Evolutionary conservation across 2,329 filamentous ascomycete species (phyloP).

Genomic region (Pseudonectria buxi): DNA sequence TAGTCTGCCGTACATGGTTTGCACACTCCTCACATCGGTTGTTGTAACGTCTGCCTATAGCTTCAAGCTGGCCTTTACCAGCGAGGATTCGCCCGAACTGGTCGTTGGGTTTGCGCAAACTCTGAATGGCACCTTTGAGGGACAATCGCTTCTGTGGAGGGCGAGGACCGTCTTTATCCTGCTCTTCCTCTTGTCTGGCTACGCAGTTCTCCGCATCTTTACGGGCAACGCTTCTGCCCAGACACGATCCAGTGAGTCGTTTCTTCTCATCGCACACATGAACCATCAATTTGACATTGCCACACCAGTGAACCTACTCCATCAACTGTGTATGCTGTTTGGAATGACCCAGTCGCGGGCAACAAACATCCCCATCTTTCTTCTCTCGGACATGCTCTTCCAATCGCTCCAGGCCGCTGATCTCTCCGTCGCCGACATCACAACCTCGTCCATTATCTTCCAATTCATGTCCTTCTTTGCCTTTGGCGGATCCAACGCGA

Average conservation of each 20-base stretch:
- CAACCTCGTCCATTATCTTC: slow-evolving; percentile 65
- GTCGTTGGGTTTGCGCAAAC: slow-evolving; percentile 42
- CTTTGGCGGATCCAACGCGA: slow-evolving; percentile 85
- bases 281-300: slow-evolving; percentile 6
- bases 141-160: slow-evolving; percentile 39
- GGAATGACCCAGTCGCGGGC: slow-evolving; percentile 80
- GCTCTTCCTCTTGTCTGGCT: slow-evolving; percentile 32
- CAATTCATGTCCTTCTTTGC: slow-evolving; percentile 84
- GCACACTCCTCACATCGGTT: slow-evolving; percentile 34
- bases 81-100: slow-evolving; percentile 81
- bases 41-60: slow-evolving; percentile 54
- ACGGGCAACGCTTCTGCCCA: slow-evolving; percentile 19
- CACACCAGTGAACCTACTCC: slow-evolving; percentile 40
- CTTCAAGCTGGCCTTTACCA: slow-evolving; percentile 88
- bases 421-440: slow-evolving; percentile 52
- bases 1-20: slow-evolving; percentile 34
- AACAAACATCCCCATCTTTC: slow-evolving; percentile 78
- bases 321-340: slow-evolving; percentile 69
- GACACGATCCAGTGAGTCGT: slow-evolving; percentile 23
- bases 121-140: slow-evolving; percentile 35
- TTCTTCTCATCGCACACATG: background rate
- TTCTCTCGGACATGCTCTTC: slow-evolving; percentile 61
- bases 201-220: slow-evolving; percentile 34
- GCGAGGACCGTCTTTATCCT: slow-evolving; percentile 46
- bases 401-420: slow-evolving; percentile 40